phyloP scores from a whole-genome alignment of 1,284 basidiomycete species.

The Ceratobasidium sp. region DNA sequence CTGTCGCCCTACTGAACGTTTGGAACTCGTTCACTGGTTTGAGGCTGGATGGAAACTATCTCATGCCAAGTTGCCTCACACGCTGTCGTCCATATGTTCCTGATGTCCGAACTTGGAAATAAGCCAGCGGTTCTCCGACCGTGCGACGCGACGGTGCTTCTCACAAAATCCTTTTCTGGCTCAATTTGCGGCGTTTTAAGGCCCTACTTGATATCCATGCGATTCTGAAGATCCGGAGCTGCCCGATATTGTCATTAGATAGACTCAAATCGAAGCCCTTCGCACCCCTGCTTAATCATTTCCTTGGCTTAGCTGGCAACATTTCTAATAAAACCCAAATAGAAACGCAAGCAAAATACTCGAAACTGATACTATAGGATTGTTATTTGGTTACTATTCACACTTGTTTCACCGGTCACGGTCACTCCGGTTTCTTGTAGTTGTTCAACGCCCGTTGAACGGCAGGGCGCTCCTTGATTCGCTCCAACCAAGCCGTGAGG shows the following conservation, averaged over 20 bases:
- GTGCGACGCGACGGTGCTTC: neutral
- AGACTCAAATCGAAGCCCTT: conserved; percentile 36
- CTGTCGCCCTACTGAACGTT: neutral
- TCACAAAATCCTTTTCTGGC: conserved; percentile 10
- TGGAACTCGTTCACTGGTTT: neutral
- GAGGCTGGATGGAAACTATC: neutral
- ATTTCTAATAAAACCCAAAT: neutral
- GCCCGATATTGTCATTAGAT: conserved; percentile 28
- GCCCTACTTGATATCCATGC: no score
- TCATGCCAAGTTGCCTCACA: neutral
- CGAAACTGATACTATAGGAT: neutral
- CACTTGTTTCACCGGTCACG: neutral
- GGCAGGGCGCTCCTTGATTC: conserved; percentile 33
- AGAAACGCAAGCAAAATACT: neutral
- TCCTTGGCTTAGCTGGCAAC: conserved; percentile 15
- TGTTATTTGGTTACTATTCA: neutral
- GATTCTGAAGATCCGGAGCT: conserved; percentile 27
- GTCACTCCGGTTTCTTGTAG: conserved; percentile 40
- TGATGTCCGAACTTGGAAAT: neutral
- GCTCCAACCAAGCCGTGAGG: conserved; percentile 36
- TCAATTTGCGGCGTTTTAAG: conserved; percentile 11
- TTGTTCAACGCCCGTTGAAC: conserved; percentile 35
- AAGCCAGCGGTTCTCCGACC: neutral
- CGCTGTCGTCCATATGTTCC: neutral
- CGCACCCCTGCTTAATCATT: conserved; percentile 6